These are phyloP conservation scores for Ophiostoma sp. DNA, from an alignment of 2,329 filamentous ascomycete genomes.

Conservation along the genomic window DNA sequence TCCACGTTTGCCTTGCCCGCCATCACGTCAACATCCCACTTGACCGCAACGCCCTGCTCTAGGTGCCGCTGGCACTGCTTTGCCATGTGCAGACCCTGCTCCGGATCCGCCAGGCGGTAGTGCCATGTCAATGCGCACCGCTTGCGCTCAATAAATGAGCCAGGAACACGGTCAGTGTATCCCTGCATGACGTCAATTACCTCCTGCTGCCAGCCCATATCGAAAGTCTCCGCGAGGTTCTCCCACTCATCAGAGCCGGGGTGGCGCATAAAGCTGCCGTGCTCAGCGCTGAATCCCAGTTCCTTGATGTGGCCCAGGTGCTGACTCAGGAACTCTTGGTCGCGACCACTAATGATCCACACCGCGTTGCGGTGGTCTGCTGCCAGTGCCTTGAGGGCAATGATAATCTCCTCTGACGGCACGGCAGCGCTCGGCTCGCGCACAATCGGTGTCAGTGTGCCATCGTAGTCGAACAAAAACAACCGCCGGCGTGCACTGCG, in stretches of 20 bases:
- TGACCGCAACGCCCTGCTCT: conserved; percentile 66
- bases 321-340: conserved; percentile 83
- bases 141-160: conserved; percentile 90
- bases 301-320: conserved; percentile 87
- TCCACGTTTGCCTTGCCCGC: conserved; percentile 94
- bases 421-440: conserved; percentile 84
- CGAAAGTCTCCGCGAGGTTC: conserved; percentile 76
- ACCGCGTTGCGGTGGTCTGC: conserved; percentile 77
- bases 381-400: conserved; percentile 72
- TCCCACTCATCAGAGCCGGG: conserved; percentile 75
- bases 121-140: conserved; percentile 95
- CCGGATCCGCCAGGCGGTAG: conserved; percentile 84
- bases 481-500: conserved; percentile 69
- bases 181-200: conserved; percentile 80
- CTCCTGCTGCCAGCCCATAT: conserved; percentile 90
- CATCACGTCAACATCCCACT: conserved; percentile 95
- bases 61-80: conserved; percentile 77
- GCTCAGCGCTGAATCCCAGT: conserved; percentile 92
- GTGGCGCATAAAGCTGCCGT: conserved; percentile 88
- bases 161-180: conserved; percentile 79
- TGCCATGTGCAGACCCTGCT: conserved; percentile 74
- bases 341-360: conserved; percentile 97
- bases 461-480: conserved; percentile 99
- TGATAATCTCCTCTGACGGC: conserved; percentile 76
- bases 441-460: conserved; percentile 92